phyloP scores from a whole-genome alignment of 805 yeast species.

The Lipomyces orientalis region DNA sequence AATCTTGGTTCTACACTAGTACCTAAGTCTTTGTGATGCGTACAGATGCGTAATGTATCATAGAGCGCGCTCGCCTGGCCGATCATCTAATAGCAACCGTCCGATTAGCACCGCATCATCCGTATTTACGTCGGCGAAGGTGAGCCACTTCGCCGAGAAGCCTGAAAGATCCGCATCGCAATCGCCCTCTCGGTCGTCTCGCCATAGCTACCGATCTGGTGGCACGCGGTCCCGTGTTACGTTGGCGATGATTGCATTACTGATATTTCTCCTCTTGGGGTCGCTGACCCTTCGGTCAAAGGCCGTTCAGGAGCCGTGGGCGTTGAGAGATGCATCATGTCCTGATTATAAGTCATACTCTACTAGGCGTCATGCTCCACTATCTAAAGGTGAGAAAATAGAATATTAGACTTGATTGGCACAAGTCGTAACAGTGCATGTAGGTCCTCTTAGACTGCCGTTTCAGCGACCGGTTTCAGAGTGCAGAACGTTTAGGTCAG shows the following conservation, averaged over 20 bases:
- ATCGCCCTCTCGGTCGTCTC: conserved; percentile 3
- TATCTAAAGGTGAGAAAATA: conserved; percentile 25
- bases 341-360: conserved; percentile 35
- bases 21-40: not conserved
- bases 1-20: not conserved
- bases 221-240: not conserved
- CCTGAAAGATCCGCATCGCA: not conserved
- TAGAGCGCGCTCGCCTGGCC: conserved; percentile 29
- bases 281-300: conserved; percentile 4
- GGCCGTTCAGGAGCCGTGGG: conserved; percentile 35
- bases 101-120: conserved; percentile 2
- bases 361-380: conserved; percentile 35
- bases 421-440: not conserved
- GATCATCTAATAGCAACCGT: not conserved
- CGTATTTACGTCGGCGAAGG: not conserved
- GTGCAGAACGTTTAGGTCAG: conserved; percentile 76
- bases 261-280: conserved; percentile 6
- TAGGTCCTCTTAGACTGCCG: conserved; percentile 63
- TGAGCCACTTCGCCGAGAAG: not conserved
- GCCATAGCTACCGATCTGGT: not conserved
- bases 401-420: not conserved
- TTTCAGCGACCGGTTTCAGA: conserved; percentile 73
- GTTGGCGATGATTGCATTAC: conserved; percentile 12
- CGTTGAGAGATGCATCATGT: conserved; percentile 33
- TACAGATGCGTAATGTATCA: conserved; percentile 26